Percentiles rank a stretch among this genome's conserved stretches.
phyloP scores from a whole-genome alignment of 1,284 basidiomycete species.

The Cryptococcus depauperatus region DNA sequence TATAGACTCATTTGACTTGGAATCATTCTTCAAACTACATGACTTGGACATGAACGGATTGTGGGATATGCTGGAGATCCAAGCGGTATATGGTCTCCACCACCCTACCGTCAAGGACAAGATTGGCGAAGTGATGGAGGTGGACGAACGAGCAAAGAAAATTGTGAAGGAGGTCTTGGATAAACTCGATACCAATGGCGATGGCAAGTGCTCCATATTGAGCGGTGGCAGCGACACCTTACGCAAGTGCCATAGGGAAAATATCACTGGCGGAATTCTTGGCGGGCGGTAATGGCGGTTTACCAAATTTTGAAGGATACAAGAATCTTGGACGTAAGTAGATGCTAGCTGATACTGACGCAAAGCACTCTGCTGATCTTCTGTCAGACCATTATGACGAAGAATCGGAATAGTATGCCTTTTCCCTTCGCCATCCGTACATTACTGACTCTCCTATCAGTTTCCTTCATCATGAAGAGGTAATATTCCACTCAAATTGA shows the following conservation, averaged over 20 bases:
- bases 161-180: constrained; percentile 71
- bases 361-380: background rate
- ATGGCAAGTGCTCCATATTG: constrained; percentile 48
- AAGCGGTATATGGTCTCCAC: constrained; percentile 90
- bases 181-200: constrained; percentile 66
- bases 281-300: constrained; percentile 58
- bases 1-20: constrained; percentile 43
- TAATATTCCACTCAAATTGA: no score
- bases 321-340: constrained; percentile 75
- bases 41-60: constrained; percentile 73
- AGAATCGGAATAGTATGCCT: constrained; percentile 48
- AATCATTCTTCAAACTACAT: constrained; percentile 56
- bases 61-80: constrained; percentile 73
- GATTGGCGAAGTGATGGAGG: constrained; percentile 69
- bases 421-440: background rate
- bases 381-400: constrained; percentile 44
- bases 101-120: constrained; percentile 85
- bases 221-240: background rate
- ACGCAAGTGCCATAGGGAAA: constrained; percentile 43
- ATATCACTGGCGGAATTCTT: constrained; percentile 74
- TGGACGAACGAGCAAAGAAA: constrained; percentile 73
- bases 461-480: constrained; percentile 87
- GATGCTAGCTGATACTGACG: background rate
- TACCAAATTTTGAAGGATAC: constrained; percentile 87
- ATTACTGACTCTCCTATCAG: constrained; percentile 16